Evolutionary conservation across 2,329 filamentous ascomycete genomes (phyloP).

Genomic region (Ceratocystis ficicola): DNA sequence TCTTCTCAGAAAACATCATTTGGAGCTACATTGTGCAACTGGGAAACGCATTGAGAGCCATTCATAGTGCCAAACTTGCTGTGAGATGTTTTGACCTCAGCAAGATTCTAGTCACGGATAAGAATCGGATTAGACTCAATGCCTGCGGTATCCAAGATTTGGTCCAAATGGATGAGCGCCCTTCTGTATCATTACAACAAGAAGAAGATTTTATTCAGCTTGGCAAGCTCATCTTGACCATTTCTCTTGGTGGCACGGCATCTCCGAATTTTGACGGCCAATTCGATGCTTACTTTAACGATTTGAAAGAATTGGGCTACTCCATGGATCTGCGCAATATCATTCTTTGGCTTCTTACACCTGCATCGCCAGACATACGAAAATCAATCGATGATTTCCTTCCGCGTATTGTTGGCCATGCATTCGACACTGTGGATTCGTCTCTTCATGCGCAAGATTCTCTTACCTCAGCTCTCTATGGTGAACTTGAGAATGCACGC

Average conservation of each 20-base stretch:
- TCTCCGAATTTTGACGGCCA: constrained; percentile 12
- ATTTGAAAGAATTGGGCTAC: constrained; percentile 65
- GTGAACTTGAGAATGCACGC: constrained; percentile 82
- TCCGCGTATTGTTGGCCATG: constrained; percentile 62
- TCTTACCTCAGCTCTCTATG: constrained; percentile 55
- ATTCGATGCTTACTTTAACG: constrained; percentile 45
- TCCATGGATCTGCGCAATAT: constrained; percentile 67
- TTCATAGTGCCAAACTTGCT: constrained; percentile 70
- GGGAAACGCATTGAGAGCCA: constrained; percentile 71
- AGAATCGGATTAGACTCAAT: constrained; percentile 77
- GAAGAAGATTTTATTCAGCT: constrained; percentile 78
- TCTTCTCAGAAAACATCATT: constrained; percentile 58
- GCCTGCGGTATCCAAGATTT: constrained; percentile 86
- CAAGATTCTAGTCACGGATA: constrained; percentile 82
- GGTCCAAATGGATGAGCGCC: constrained; percentile 62
- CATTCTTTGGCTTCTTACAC: constrained; percentile 67
- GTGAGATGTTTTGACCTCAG: constrained; percentile 75
- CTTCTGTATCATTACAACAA: constrained; percentile 62
- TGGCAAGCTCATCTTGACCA: constrained; percentile 68
- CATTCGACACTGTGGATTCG: constrained; percentile 63
- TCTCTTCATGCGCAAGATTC: constrained; percentile 69
- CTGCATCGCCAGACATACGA: constrained; percentile 40
- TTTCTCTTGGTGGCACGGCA: constrained; percentile 30
- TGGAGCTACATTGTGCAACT: constrained; percentile 94
- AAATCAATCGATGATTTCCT: constrained; percentile 75